Evolutionary conservation across 2,329 filamentous ascomycete genomes (phyloP).

Genomic region (Pestalotiopsis sp.): DNA sequence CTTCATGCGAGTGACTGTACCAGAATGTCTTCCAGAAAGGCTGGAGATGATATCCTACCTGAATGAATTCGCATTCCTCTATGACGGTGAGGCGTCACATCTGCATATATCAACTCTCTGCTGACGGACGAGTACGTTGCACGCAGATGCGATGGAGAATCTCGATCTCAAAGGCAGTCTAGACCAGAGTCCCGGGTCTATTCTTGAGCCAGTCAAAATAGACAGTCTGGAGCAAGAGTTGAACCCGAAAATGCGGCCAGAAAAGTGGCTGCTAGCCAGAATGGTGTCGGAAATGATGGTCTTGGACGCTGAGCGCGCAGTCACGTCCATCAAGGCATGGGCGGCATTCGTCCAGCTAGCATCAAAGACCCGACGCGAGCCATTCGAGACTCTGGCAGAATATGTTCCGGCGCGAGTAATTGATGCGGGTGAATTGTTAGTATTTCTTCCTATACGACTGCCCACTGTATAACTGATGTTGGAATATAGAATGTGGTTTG

Average conservation of each 20-base stretch:
- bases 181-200: slow-evolving; percentile 6
- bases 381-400: slow-evolving; percentile 27
- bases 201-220: slow-evolving; percentile 25
- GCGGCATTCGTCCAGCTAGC: slow-evolving; percentile 22
- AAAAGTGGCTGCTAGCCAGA: slow-evolving; percentile 25
- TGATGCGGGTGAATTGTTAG: slow-evolving; percentile 30
- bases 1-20: slow-evolving; percentile 36
- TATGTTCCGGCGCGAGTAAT: slow-evolving; percentile 28
- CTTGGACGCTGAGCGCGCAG: slow-evolving; percentile 27
- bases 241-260: slow-evolving; percentile 17
- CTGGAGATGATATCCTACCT: slow-evolving; percentile 41
- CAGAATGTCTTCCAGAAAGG: slow-evolving; percentile 40
- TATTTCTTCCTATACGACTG: neutral
- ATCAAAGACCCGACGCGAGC: neutral
- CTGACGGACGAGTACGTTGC: too few relatives aligned
- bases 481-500: slow-evolving; percentile 34
- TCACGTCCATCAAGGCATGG: slow-evolving; percentile 27
- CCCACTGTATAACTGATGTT: neutral
- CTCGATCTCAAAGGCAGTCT: neutral
- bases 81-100: slow-evolving; percentile 28
- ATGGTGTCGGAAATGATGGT: slow-evolving; percentile 28
- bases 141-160: slow-evolving; percentile 7
- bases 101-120: too few relatives aligned
- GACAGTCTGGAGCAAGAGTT: slow-evolving; percentile 18
- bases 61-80: slow-evolving; percentile 43